Evolutionary conservation across 352 stramenopile species (phyloP).

Genomic region (Globisporangium camurandrum): DNA sequence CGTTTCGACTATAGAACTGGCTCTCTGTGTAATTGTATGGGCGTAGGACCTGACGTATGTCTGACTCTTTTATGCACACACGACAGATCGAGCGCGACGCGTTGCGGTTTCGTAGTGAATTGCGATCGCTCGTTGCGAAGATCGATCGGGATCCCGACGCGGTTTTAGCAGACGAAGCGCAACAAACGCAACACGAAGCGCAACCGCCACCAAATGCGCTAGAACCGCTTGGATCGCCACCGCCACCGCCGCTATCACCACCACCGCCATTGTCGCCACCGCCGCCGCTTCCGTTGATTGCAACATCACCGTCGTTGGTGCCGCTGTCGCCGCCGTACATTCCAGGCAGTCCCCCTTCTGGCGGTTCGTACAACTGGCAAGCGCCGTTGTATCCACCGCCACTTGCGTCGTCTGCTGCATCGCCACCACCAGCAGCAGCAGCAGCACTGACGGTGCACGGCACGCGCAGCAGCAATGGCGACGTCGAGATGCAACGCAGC

Average conservation of each 20-base stretch:
- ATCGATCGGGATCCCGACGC: slow-evolving; percentile 59
- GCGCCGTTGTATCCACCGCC: slow-evolving; percentile 24
- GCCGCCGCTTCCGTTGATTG: slow-evolving; percentile 10
- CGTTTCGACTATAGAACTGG: too few species aligned
- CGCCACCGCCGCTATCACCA: slow-evolving; percentile 7
- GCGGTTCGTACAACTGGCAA: slow-evolving; percentile 7
- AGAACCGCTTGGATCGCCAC: slow-evolving; percentile 1
- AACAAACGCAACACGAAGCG: slow-evolving; percentile 7
- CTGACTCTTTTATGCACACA: not conserved
- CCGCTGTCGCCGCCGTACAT: slow-evolving; percentile 10
- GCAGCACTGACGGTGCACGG: not conserved
- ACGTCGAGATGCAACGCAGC: not conserved
- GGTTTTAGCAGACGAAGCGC: slow-evolving; percentile 23
- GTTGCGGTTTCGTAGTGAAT: slow-evolving; percentile 45
- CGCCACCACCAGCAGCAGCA: slow-evolving; percentile 11
- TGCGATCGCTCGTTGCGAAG: slow-evolving; percentile 62
- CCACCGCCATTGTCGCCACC: slow-evolving; percentile 9
- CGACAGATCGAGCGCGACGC: slow-evolving; percentile 82
- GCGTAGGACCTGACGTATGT: too few species aligned
- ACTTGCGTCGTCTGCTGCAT: slow-evolving; percentile 22
- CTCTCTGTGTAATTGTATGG: too few species aligned
- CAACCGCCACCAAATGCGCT: not conserved
- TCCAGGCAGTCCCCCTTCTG: slow-evolving; percentile 1
- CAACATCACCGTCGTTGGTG: slow-evolving; percentile 15
- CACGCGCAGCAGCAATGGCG: not conserved